A percentile compares a stretch with the other conserved stretches of the same genome.
Conservation (phyloP, 352 stramenopile species). For the Pythium volutum region DNA sequence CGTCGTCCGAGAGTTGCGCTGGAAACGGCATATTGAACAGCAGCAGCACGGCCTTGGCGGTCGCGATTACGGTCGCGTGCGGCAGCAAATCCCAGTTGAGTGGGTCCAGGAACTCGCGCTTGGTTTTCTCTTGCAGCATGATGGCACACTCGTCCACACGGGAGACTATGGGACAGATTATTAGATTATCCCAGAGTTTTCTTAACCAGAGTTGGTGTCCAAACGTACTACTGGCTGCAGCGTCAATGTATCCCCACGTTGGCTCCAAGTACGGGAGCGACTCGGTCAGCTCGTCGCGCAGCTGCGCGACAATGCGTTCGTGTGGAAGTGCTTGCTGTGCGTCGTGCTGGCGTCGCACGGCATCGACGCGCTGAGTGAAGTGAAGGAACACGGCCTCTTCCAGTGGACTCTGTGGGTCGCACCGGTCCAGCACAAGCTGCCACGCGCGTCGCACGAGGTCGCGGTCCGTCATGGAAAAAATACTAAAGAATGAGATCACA, state of each 20-base stretch:
- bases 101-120: slow-evolving; percentile 60
- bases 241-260: slow-evolving; percentile 53
- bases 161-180: slow-evolving; percentile 30
- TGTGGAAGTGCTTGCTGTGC: neutral
- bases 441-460: slow-evolving; percentile 21
- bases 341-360: neutral
- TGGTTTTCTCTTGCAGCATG: slow-evolving; percentile 46
- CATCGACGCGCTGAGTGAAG: neutral
- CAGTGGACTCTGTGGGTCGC: neutral
- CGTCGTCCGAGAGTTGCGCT: slow-evolving; percentile 26
- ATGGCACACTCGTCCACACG: slow-evolving; percentile 60
- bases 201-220: too few species aligned
- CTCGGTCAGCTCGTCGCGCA: slow-evolving; percentile 31
- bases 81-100: slow-evolving; percentile 58
- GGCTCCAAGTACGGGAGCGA: slow-evolving; percentile 43
- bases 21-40: slow-evolving; percentile 45
- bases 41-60: slow-evolving; percentile 49
- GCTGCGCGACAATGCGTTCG: slow-evolving; percentile 12
- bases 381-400: slow-evolving; percentile 16
- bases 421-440: slow-evolving; percentile 11
- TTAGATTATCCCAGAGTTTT: neutral
- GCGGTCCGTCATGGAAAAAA: neutral
- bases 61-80: slow-evolving; percentile 39
- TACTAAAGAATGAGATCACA: neutral
- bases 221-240: slow-evolving; percentile 56